phyloP scores from a whole-genome alignment of 352 stramenopile genomes.

The Halophytophthora polymorphica region DNA sequence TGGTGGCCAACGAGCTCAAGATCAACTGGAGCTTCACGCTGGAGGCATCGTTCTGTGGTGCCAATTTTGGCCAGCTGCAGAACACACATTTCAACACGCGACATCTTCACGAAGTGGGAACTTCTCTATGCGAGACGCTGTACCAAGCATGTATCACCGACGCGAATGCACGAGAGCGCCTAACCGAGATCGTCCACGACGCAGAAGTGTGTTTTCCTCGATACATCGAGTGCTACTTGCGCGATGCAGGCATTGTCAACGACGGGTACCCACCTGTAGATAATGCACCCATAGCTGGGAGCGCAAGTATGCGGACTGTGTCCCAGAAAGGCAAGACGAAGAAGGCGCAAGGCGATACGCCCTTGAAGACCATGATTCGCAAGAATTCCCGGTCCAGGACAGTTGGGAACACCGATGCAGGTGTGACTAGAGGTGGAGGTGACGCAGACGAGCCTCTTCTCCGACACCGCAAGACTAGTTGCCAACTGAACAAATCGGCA shows the following conservation, averaged over 20 bases:
- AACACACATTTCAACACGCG: conserved; percentile 67
- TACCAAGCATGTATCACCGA: conserved; percentile 42
- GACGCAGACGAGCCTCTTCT: conserved; percentile 14
- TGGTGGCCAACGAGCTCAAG: conserved; percentile 75
- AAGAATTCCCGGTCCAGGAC: conserved; percentile 18
- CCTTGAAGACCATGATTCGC: conserved; percentile 13
- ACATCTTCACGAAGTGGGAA: conserved; percentile 48
- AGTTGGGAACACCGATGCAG: conserved; percentile 12
- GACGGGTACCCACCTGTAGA: conserved; percentile 10
- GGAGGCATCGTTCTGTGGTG: conserved; percentile 85
- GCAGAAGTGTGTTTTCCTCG: conserved; percentile 26
- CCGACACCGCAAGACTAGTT: conserved; percentile 15
- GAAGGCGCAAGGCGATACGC: conserved; percentile 12
- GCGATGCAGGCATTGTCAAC: conserved; percentile 23
- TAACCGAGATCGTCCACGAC: conserved; percentile 35
- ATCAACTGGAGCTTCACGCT: conserved; percentile 82
- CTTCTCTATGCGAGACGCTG: conserved; percentile 47
- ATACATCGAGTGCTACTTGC: conserved; percentile 36
- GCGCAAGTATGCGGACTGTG: conserved; percentile 8
- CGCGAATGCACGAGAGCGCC: conserved; percentile 21
- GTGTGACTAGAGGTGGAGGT: conserved; percentile 5
- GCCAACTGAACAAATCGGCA: conserved; percentile 16
- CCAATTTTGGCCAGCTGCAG: conserved; percentile 59
- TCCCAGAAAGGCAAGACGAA: conserved; percentile 21
- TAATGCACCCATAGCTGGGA: neutral